A percentile compares a stretch with the other conserved stretches of the same genome.
Conservation (phyloP, 306 rosid genomes). For the Dryas octopetala region DNA sequence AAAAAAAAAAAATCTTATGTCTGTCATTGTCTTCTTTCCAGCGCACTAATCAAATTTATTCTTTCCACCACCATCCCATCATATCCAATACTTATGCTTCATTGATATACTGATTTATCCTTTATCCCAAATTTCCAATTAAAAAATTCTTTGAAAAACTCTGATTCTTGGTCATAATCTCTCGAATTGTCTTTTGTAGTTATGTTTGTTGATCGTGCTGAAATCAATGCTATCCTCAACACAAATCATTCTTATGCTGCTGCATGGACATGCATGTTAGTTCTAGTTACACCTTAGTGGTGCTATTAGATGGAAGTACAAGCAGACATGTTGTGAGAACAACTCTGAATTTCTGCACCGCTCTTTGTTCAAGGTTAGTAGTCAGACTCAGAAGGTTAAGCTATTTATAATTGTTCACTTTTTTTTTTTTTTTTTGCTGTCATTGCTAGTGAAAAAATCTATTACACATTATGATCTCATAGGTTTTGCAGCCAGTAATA, state of each 20-base stretch:
- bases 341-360: slow-evolving; percentile 83
- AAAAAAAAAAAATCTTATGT: neutral
- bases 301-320: slow-evolving; percentile 58
- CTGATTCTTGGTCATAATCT: slow-evolving; percentile 2
- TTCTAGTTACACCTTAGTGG: slow-evolving; percentile 42
- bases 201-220: slow-evolving; percentile 87
- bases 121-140: neutral
- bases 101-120: neutral
- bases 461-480: neutral
- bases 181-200: slow-evolving; percentile 36
- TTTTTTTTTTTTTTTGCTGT: slow-evolving; percentile 8
- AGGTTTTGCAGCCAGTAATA: slow-evolving; percentile 4
- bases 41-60: neutral
- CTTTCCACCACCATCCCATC: neutral
- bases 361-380: slow-evolving; percentile 90
- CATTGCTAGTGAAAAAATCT: neutral
- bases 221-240: slow-evolving; percentile 90
- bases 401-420: slow-evolving; percentile 19
- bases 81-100: neutral
- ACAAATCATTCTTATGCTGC: slow-evolving; percentile 91
- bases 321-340: slow-evolving; percentile 80
- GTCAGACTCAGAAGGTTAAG: neutral
- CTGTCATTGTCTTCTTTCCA: neutral
- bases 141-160: neutral
- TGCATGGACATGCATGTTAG: slow-evolving; percentile 83